phyloP scores from a whole-genome alignment of 1,284 basidiomycete genomes.

The Irpex rosettiformis region DNA sequence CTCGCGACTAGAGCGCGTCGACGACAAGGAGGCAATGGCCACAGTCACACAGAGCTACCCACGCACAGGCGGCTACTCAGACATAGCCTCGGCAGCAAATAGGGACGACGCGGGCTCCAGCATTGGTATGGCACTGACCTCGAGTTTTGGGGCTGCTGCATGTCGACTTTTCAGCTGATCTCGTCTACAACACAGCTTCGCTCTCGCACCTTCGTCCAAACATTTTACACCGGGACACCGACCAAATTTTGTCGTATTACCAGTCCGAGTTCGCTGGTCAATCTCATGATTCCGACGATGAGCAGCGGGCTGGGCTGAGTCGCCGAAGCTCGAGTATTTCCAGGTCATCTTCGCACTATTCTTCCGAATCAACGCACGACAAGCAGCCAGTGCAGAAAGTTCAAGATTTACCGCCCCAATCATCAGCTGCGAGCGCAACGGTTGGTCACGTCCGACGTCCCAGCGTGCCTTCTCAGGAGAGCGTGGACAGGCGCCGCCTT shows the following conservation, averaged over 20 bases:
- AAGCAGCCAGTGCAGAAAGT: slow-evolving; percentile 21
- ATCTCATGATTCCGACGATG: slow-evolving; percentile 19
- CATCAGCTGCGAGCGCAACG: background rate
- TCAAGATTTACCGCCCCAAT: background rate
- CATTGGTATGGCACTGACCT: slow-evolving; percentile 7
- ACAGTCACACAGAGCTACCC: slow-evolving; percentile 8
- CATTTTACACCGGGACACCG: slow-evolving; percentile 27
- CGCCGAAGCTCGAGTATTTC: slow-evolving; percentile 18
- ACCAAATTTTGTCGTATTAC: slow-evolving; percentile 32
- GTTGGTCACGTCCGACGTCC: slow-evolving; percentile 34
- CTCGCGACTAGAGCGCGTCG: background rate
- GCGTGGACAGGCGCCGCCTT: slow-evolving; percentile 59
- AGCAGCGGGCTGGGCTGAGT: slow-evolving; percentile 11
- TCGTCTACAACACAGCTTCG: slow-evolving; percentile 11
- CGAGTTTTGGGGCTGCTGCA: background rate
- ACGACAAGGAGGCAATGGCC: slow-evolving; percentile 5
- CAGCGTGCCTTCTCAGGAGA: slow-evolving; percentile 52
- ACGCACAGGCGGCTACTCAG: slow-evolving; percentile 14
- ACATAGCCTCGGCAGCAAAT: slow-evolving; percentile 11
- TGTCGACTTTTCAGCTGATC: background rate
- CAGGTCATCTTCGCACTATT: slow-evolving; percentile 46
- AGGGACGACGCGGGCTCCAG: background rate
- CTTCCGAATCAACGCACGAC: slow-evolving; percentile 31
- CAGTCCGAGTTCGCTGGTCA: slow-evolving; percentile 31
- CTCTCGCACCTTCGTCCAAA: slow-evolving; percentile 23